Evolutionary conservation across 2,329 filamentous ascomycete genomes (phyloP), one percentile per base, ranked within the genome.

Genomic region (Apiospora koreana): DNA sequence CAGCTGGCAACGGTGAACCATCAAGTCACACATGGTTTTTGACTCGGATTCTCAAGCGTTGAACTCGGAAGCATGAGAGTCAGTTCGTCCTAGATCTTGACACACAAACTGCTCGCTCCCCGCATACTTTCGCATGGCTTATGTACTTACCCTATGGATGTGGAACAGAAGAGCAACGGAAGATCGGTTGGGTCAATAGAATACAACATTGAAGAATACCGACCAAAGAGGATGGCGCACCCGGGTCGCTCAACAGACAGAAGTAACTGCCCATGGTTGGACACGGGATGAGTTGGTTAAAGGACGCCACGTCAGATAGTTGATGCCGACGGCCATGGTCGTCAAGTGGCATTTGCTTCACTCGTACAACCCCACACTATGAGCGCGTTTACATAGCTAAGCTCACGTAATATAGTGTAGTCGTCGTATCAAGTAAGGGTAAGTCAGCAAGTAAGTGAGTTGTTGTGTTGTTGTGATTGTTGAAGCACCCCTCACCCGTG

Each of bases 211-310:
- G 14, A 43, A 43, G 21, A n/a, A 62, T 38, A n/a, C 31, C 54
- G 31, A 62, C 16, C 14, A 18, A 4, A 18, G 31, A 25, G 46
- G n/a, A 50, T 16, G 23, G 18, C 7, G 31, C 31, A 10, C 8
- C n/a, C 18, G 18, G 71, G 73, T 71, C 69, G 72, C 58, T 42
- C 35, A 31, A 45, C 42, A n/a, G 23, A 23, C 28, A 38, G 38
- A 3, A 21, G 8, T 10, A 62, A 38, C 16, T 16, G 58, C 23
- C 42, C 70, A 70, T 68, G 69, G 72, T 70, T 41, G 54, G 72
- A 54, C 69, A 69, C 71, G 72, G 72, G 72, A 72, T 71, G 72
- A 73, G 54, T 14, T 77, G 76, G 76, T 70, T 77, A 77, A 78
- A 74, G 76, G 70, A 38, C 54, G 72, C 73, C 75, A 72, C 73